Evolutionary conservation across 176 grass and related monocot genomes (phyloP).

Genomic region (Aegilops tauschii): DNA sequence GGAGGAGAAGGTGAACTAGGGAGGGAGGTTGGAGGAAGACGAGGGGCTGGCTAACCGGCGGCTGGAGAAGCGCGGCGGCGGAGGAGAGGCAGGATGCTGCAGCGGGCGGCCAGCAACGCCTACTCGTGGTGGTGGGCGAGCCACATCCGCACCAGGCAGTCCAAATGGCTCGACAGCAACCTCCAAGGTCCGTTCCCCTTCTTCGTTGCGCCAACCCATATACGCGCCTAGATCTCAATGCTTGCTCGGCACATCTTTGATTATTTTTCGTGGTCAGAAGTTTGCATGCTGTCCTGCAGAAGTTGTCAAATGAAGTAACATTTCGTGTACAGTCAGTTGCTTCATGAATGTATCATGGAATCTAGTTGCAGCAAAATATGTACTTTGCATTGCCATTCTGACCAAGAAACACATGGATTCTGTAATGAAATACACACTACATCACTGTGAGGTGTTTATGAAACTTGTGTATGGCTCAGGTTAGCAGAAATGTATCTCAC

Average conservation of each 20-base stretch:
- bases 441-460: neutral
- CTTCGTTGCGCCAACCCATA: neutral
- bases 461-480: neutral
- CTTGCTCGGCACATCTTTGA: neutral
- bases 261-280: neutral
- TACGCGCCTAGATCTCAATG: neutral
- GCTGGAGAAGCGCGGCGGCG: neutral
- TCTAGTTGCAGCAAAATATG: neutral
- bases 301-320: neutral
- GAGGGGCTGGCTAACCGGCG: neutral
- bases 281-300: neutral
- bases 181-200: constrained; percentile 50
- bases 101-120: constrained; percentile 77
- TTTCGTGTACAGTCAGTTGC: neutral
- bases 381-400: neutral
- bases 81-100: constrained; percentile 46
- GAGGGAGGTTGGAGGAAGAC: neutral
- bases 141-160: constrained; percentile 87
- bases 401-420: neutral
- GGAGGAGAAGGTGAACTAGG: neutral
- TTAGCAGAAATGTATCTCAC: neutral
- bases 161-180: constrained; percentile 91
- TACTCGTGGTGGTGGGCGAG: constrained; percentile 97
- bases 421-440: neutral
- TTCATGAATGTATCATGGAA: neutral